Evolutionary conservation across 108 stramenopile genomes (phyloP), one percentile per base, ranked within the genome.

Genomic region (Skeletonema menzelii): DNA sequence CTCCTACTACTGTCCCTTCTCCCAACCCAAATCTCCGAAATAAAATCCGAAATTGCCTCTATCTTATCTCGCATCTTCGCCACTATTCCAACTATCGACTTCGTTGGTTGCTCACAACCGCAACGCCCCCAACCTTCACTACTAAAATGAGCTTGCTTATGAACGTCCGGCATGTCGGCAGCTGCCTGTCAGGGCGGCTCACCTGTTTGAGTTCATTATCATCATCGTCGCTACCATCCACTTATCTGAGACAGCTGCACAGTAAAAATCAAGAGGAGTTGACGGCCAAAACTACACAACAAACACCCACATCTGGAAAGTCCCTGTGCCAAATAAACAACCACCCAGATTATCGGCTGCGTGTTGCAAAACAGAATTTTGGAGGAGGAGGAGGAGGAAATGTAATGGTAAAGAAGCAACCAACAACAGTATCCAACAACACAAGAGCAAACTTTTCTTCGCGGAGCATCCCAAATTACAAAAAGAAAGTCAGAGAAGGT

Each of bases 331-430:
- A 60, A 60, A 19, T 60, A 2, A 60, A 60, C 28, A 60, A 34
- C 20, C 59, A 60, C 8, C 59, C 59, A 31, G 28, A 32, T 12
- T 60, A 8, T 60, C 26, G 59, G 59, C 31, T 60, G 31, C 59
- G 34, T 1, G 37, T 60, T 8, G 59, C 31, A 20, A 60, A 35
- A 24, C 20, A 31, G 7, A 60, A 13, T 7, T 31, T 60, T 1
- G 59, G 5, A 53, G 20, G 15, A 46, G 56, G 10, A 14, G 58
- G 14, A 46, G n/a, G 19, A 53, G 57, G 14, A 20, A 27, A 30
- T 4, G 7, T 22, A 6, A 60, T 2, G 12, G 59, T 19, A 10
- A 19, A 17, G 19, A 34, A 60, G 31, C 34, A 60, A 17, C 8
- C 34, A 8, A 8, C 31, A 7, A 34, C 59, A 6, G 11, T 32